phyloP scores from a whole-genome alignment of 306 rosid species.

The Fagus crenata region DNA sequence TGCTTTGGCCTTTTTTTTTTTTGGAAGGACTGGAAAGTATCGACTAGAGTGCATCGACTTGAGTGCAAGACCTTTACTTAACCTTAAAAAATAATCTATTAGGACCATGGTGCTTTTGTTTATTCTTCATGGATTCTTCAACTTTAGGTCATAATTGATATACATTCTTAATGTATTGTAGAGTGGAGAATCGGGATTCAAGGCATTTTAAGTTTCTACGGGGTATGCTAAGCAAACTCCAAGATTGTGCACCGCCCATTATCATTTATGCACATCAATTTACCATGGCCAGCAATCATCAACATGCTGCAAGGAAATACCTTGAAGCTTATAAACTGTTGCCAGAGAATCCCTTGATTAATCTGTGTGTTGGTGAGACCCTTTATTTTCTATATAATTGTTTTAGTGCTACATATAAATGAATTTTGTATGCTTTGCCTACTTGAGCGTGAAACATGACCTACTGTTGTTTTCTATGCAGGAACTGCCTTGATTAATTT shows the following conservation, averaged over 20 bases:
- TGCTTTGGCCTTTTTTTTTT: too few species aligned
- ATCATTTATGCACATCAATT: constrained; percentile 77
- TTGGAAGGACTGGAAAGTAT: neutral
- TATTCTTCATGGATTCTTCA: neutral
- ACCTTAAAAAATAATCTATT: neutral
- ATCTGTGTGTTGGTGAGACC: constrained; percentile 77
- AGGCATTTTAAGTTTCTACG: constrained; percentile 72
- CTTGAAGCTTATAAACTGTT: constrained; percentile 80
- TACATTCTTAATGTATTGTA: constrained; percentile 36
- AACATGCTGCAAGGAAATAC: constrained; percentile 88
- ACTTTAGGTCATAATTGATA: neutral
- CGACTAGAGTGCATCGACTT: neutral
- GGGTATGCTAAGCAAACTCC: constrained; percentile 53
- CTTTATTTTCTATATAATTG: constrained; percentile 15
- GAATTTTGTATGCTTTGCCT: constrained; percentile 15
- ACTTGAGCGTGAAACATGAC: constrained; percentile 1
- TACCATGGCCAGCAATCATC: constrained; percentile 69
- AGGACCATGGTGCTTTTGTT: neutral
- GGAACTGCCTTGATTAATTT: constrained; percentile 85
- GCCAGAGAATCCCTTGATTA: constrained; percentile 75
- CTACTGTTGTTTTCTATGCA: constrained; percentile 20
- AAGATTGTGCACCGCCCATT: constrained; percentile 77
- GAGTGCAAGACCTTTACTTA: neutral
- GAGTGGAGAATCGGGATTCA: constrained; percentile 76
- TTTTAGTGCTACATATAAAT: neutral